A percentile compares a stretch with the other conserved stretches of the same genome.
phyloP scores from a whole-genome alignment of 352 stramenopile species.

The Globisporangium yorkense region DNA sequence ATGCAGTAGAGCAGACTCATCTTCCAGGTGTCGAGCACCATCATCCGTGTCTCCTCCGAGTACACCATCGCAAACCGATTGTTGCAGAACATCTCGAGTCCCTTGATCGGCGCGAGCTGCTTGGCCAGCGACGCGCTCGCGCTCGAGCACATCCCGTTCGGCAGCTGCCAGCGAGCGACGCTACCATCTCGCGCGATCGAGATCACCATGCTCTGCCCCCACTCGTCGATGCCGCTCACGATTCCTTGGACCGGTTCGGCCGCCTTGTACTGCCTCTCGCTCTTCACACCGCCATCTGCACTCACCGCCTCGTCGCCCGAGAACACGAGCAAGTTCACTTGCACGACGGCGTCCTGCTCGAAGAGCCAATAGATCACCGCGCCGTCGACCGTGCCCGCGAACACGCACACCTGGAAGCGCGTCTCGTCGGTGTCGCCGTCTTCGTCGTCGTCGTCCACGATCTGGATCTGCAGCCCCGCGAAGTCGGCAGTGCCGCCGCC shows the following conservation, averaged over 20 bases:
- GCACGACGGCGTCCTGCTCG: constrained; percentile 44
- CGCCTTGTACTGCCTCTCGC: background rate
- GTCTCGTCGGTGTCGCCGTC: constrained; percentile 25
- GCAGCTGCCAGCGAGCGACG: constrained; percentile 59
- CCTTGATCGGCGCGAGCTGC: constrained; percentile 56
- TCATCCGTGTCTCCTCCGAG: constrained; percentile 63
- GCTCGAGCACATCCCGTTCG: constrained; percentile 53
- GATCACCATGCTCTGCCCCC: constrained; percentile 67
- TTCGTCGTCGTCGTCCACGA: constrained; percentile 28
- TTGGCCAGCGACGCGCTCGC: constrained; percentile 45
- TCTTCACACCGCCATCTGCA: background rate
- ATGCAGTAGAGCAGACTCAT: constrained; percentile 66
- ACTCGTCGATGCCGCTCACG: constrained; percentile 68
- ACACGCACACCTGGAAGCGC: constrained; percentile 58
- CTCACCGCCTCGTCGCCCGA: constrained; percentile 7
- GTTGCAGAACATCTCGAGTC: constrained; percentile 73
- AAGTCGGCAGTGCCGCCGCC: constrained; percentile 1
- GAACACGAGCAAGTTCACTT: constrained; percentile 66
- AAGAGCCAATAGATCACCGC: constrained; percentile 71
- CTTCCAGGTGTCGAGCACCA: constrained; percentile 77
- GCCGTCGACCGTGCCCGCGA: constrained; percentile 59
- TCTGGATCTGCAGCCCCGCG: constrained; percentile 22
- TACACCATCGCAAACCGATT: constrained; percentile 62
- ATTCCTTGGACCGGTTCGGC: constrained; percentile 41
- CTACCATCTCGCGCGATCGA: constrained; percentile 48